Evolutionary conservation across 352 stramenopile species (phyloP).

Genomic region (Blastocystis sp.): DNA sequence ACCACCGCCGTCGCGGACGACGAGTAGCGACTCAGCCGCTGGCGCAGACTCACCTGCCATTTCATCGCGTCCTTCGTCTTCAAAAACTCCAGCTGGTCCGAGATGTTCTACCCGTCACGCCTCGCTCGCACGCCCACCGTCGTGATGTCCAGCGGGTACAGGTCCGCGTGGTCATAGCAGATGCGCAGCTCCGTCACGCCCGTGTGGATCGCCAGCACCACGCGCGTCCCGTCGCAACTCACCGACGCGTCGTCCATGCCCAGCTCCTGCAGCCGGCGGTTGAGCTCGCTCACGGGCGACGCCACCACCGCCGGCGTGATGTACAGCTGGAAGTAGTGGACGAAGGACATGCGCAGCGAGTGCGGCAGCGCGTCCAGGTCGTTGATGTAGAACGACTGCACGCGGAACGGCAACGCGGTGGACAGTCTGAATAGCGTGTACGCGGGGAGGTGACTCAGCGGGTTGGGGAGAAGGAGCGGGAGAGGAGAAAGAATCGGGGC

Average conservation of each 20-base stretch:
- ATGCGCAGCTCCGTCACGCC: constrained; percentile 15
- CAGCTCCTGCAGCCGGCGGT: neutral
- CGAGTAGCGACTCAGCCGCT: constrained; percentile 11
- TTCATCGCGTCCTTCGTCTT: neutral
- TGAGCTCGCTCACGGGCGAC: neutral
- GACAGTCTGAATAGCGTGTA: constrained; percentile 43
- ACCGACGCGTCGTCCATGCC: neutral
- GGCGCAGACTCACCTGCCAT: constrained; percentile 34
- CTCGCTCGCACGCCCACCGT: neutral
- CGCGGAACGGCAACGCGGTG: neutral
- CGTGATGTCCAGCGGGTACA: constrained; percentile 57
- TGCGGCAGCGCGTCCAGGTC: constrained; percentile 22
- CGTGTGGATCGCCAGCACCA: neutral
- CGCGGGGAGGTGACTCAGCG: neutral
- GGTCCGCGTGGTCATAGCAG: neutral
- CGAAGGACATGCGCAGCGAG: neutral
- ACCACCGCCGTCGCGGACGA: neutral
- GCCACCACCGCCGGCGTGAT: neutral
- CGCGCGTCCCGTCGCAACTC: neutral
- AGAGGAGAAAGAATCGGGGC: neutral
- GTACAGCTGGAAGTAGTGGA: constrained; percentile 23
- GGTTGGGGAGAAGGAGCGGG: neutral
- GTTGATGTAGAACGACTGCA: constrained; percentile 57
- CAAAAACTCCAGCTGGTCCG: constrained; percentile 6
- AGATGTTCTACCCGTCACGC: neutral